Base-by-base conservation (phyloP, 306 rosid species). In the Pyrus pyrifolia region DNA sequence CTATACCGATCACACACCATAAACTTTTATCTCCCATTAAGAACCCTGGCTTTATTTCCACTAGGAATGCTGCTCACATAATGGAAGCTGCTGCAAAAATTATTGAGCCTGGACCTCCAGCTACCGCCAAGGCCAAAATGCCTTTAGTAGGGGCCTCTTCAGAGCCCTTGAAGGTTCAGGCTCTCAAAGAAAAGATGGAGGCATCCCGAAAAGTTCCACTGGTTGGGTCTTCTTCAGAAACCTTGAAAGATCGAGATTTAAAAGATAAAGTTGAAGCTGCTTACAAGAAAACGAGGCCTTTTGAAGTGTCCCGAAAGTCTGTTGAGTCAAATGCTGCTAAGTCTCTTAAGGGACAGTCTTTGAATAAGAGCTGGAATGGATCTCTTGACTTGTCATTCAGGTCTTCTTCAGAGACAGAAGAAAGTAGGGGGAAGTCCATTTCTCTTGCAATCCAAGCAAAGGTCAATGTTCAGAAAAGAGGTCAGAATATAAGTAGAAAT, bases 81-180 rank as follows among this genome's bases (percentile, higher is more conserved):
- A 95, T 95, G 97, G 97, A 95, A 86, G 97, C 97, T 80, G 98
- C 98, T 3, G 93, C 96, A 64, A 95, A 87, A 87, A 95, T 95
- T 25, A 88, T 95, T 70, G 97, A 92, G 58, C 89, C 88, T 76
- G 91, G 89, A 70, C 81, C 93, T 61, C 91, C 78, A 77, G 75
- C 85, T 70, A 74, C 85, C 63, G 55, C 83, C 74, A 92, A 86
- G 82, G 72, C 83, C 67, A 92, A 82, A 83, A 67, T 84, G 79
- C 86, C 93, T 77, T 33, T 65, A 38, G 72, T 81, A 55, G 83
- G 88, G 29, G 84, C 96, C 74, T 86, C 98, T 17, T 62, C 89
- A 15, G 83, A 71, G 30, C 91, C 96, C 70, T 68, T 92, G 85
- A 95, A 89, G 79, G 93, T 90, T 69, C 93, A 87, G 78, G 93